Evolutionary conservation across 306 rosid genomes (phyloP).

Genomic region (Citrullus colocynthis): DNA sequence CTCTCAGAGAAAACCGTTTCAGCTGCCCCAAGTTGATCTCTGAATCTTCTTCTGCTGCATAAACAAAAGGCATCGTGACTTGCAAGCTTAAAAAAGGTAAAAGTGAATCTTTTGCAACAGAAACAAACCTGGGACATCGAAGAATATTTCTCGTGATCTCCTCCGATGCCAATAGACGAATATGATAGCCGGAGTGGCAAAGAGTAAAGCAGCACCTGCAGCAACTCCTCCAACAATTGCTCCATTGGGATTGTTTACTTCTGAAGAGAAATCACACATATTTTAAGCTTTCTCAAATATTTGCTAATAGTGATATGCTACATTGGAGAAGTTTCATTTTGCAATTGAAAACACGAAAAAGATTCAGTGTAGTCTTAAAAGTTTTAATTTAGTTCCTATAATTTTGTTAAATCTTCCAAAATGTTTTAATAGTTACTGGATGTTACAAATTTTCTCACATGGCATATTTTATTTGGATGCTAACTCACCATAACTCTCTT

Average conservation of each 20-base stretch:
- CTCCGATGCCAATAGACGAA: conserved; percentile 7
- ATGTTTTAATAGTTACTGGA: too few relatives aligned
- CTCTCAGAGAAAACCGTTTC: conserved; percentile 12
- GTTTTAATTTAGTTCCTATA: background rate
- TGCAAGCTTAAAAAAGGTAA: background rate
- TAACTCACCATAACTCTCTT: too few relatives aligned
- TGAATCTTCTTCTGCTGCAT: conserved; percentile 13
- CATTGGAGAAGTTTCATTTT: background rate
- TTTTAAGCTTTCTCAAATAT: background rate
- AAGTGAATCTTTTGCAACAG: background rate
- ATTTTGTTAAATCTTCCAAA: too few relatives aligned
- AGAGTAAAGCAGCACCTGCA: conserved; percentile 16
- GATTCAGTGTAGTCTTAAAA: background rate
- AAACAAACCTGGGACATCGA: conserved; percentile 14
- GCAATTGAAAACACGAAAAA: background rate
- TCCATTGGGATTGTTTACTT: conserved; percentile 9
- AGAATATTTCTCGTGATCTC: conserved; percentile 9
- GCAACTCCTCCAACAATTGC: conserved; percentile 17
- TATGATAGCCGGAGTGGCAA: conserved; percentile 13
- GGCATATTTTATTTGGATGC: too few relatives aligned
- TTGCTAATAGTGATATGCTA: background rate
- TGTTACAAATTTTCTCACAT: too few relatives aligned
- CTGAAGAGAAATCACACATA: background rate
- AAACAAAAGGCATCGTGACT: background rate
- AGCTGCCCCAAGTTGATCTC: conserved; percentile 14